These are phyloP conservation scores for Suillus brevipes DNA, from an alignment of 768 basidiomycete species.

Conservation along the genomic window DNA sequence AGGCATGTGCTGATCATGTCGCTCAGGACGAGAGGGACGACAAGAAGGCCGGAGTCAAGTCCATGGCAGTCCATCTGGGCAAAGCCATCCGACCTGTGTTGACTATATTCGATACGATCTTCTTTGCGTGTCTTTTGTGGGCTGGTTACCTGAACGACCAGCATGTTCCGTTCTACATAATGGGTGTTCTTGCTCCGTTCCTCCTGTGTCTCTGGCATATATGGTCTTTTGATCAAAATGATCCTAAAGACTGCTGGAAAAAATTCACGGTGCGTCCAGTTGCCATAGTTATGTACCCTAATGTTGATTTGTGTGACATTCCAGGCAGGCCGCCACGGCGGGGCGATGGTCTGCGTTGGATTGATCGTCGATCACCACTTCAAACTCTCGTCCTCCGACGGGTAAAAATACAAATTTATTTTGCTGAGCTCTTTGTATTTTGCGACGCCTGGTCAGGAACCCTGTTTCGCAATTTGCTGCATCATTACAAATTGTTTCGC, in stretches of 20 bases:
- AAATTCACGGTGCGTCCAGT: background rate
- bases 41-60: background rate
- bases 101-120: background rate
- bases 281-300: background rate
- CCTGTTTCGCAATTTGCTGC: background rate
- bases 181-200: background rate
- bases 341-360: background rate
- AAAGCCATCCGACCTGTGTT: background rate
- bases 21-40: background rate
- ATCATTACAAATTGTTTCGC: background rate
- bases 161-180: background rate
- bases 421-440: background rate
- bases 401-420: background rate
- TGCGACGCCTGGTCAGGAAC: background rate
- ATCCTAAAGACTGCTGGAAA: background rate
- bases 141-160: slow-evolving; percentile 1
- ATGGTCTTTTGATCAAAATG: background rate
- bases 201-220: background rate
- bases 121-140: background rate
- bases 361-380: background rate
- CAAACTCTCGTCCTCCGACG: background rate
- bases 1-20: background rate
- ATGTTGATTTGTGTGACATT: background rate
- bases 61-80: background rate
- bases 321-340: background rate